Evolutionary conservation across 2,329 filamentous ascomycete genomes (phyloP).

Genomic region (Fusarium transvaalense): DNA sequence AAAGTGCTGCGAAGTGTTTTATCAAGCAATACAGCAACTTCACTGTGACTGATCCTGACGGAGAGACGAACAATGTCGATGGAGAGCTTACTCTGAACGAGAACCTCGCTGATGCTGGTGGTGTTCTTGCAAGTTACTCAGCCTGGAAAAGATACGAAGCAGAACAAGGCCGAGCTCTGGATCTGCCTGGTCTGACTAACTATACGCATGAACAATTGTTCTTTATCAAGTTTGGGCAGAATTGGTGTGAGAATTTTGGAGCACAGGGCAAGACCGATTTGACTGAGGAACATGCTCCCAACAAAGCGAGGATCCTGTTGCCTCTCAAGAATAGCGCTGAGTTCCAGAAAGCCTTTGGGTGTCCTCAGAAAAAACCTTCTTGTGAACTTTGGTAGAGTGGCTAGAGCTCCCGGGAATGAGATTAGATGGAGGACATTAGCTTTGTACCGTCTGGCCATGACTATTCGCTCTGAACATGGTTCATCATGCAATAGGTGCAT

Average conservation of each 20-base stretch:
- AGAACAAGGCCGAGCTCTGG: constrained; percentile 59
- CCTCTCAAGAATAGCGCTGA: constrained; percentile 75
- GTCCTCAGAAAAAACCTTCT: constrained; percentile 72
- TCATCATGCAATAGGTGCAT: no score
- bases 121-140: constrained; percentile 70
- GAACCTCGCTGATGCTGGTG: constrained; percentile 79
- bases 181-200: constrained; percentile 70
- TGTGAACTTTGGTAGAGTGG: constrained; percentile 74
- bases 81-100: constrained; percentile 74
- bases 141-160: constrained; percentile 73
- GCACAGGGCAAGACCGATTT: constrained; percentile 38
- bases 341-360: constrained; percentile 77
- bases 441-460: no score
- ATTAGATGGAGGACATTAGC: no score
- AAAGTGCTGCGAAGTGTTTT: constrained; percentile 72
- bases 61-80: constrained; percentile 69
- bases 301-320: constrained; percentile 71
- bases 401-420: no score
- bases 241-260: constrained; percentile 71
- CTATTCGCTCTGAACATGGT: no score
- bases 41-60: constrained; percentile 67
- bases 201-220: constrained; percentile 78
- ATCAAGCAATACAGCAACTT: constrained; percentile 75
- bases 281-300: constrained; percentile 74
- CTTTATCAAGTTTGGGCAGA: constrained; percentile 73